A percentile compares a stretch with the other conserved stretches of the same genome.
Evolutionary conservation across 108 stramenopile genomes (phyloP).

Genomic region (Asterionellopsis glacialis): DNA sequence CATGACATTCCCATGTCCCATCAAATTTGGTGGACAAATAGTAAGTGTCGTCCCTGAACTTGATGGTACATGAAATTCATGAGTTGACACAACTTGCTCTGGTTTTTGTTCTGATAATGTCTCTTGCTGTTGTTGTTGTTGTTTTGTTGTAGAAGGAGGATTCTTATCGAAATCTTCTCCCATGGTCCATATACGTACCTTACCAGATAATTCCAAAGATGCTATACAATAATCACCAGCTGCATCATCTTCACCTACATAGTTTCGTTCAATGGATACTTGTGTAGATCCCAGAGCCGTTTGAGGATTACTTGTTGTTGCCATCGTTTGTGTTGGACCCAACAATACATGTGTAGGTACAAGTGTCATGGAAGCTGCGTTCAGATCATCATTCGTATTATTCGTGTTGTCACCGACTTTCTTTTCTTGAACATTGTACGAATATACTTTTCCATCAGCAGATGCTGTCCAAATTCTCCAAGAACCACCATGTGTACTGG

Average conservation of each 20-base stretch:
- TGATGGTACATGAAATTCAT: conserved; percentile 29
- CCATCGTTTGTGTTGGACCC: conserved; percentile 2
- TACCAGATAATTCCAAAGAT: conserved; percentile 27
- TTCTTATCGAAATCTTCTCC: conserved; percentile 16
- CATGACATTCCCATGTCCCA: conserved; percentile 23
- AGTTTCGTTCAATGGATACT: conserved; percentile 30
- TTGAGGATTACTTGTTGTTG: not conserved
- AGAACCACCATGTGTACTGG: not conserved
- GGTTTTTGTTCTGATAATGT: too few relatives aligned
- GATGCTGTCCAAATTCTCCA: conserved; percentile 25
- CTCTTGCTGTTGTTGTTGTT: not conserved
- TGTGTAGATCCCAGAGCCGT: conserved; percentile 23
- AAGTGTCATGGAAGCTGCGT: conserved; percentile 28
- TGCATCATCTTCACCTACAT: conserved; percentile 40
- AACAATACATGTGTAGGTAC: conserved; percentile 19
- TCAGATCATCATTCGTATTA: conserved; percentile 14
- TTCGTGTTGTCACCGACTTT: too few relatives aligned
- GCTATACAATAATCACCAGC: conserved; percentile 35
- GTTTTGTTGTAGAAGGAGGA: too few relatives aligned
- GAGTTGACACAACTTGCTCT: not conserved
- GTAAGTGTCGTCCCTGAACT: conserved; percentile 33
- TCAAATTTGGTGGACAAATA: conserved; percentile 24
- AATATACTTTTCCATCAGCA: conserved; percentile 31
- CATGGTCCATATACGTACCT: conserved; percentile 28
- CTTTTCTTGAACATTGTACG: conserved; percentile 25